Evolutionary conservation across 2,329 filamentous ascomycete genomes (phyloP), one percentile per base, ranked within the genome.

Genomic region (Neofusicoccum umdonicola): DNA sequence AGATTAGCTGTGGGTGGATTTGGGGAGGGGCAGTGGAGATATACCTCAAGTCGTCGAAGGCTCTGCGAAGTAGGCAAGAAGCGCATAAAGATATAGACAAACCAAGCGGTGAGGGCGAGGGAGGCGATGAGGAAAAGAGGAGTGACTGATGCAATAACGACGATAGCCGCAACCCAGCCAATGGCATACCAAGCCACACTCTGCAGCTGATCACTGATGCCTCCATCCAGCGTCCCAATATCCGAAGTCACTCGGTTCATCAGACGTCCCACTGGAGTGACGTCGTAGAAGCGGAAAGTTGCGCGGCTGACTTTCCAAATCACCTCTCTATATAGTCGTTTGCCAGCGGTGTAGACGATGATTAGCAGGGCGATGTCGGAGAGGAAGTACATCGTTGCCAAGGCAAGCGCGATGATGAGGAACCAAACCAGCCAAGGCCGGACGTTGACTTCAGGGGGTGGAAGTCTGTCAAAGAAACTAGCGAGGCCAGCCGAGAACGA

Each of bases 171-270:
- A 0, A 87, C 67, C 85, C 92, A 94, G 2, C 87, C 86, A 47
- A 97, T 88, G 3, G 84, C 77, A 65, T 88, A 85, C 76, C 88
- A 92, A 0, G 88, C 87, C 11, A 93, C 90, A 0, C 83, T 77
- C 67, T 91, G 88, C 56, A 97, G 86, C 12, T 92, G 88, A 9
- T 82, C 79, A 54, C 91, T 90, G 70, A 97, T 90, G n/a, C 90
- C 89, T 0, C 93, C 93, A 71, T 97, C 93, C 0, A 97, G 85
- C 57, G 92, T 93, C 34, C 90, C 91, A 78, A 97, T 95, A 71
- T 97, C 93, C 1, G 91, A 92, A 0, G 93, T 96, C 66, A 97
- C 83, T 7, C 93, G 87, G 74, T 97, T 97, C 91, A 97, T 97
- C 67, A 97, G 81, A 52, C 93, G 87, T 0, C 93, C 93, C 0